Evolutionary conservation across 1,284 basidiomycete genomes (phyloP).

Genomic region (Cryptococcus sp.): DNA sequence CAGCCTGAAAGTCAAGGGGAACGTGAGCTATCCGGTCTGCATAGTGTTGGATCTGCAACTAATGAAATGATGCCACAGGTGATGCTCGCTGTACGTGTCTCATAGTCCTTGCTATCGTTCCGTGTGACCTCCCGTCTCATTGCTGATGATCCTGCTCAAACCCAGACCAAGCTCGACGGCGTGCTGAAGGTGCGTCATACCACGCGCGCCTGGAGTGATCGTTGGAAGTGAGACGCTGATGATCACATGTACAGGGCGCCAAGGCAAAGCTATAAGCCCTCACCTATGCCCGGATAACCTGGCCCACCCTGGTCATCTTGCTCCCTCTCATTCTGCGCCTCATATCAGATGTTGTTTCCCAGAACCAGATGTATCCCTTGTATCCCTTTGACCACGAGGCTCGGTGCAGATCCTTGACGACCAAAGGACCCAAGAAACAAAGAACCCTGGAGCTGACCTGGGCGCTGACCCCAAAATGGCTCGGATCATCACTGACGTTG

Average conservation of each 20-base stretch:
- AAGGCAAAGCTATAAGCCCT: constrained; percentile 43
- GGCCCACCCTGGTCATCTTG: not conserved
- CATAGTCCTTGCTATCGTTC: no score
- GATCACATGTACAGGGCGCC: constrained; percentile 24
- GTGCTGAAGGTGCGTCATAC: constrained; percentile 68
- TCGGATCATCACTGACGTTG: no score
- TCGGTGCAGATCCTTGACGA: no score
- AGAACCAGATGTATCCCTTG: no score
- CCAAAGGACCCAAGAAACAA: no score
- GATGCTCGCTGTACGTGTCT: constrained; percentile 39
- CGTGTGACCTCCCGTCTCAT: not conserved
- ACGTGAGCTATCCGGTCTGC: constrained; percentile 32
- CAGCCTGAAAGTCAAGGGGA: constrained; percentile 62
- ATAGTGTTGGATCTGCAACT: not conserved
- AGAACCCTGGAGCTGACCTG: no score
- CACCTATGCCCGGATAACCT: not conserved
- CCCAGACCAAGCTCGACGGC: constrained; percentile 74
- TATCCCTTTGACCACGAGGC: no score
- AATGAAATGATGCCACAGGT: constrained; percentile 20
- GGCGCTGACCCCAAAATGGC: no score
- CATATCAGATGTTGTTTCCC: not conserved
- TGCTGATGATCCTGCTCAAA: constrained; percentile 10
- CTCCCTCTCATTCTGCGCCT: not conserved
- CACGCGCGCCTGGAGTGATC: not conserved
- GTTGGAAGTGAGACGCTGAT: constrained; percentile 6